Evolutionary conservation across 176 grass and related monocot species (phyloP), one percentile per base, ranked within the genome.

Genomic region (Guadua angustifolia): DNA sequence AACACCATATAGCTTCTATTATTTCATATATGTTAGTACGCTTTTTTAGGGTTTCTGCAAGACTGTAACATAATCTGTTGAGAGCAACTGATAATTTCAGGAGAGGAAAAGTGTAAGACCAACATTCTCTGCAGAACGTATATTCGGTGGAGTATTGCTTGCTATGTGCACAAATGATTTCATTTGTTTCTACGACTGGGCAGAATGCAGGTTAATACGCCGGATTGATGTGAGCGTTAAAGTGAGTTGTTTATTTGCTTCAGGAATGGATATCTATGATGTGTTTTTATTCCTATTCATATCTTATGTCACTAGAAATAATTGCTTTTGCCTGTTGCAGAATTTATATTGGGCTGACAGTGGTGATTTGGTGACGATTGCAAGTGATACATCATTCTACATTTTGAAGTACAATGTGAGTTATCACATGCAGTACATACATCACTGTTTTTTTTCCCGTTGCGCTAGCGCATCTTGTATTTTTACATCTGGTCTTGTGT

Each of bases 121-220:
- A 75, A 50, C 92, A 35, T 94, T 97, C 72, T 97, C 94, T 18
- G 81, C 74, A 50, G 92, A 94, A 39, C 77, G 53, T 52, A 89
- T 97, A 71, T 89, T 67, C 75, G 92, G 92, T 9, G 90, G 94
- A 71, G 69, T 83, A 50, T 83, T 97, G 47, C 75, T 97, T 45
- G 91, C 94, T 81, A 97, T 97, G 89, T 94, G 94, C 78, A 94
- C 94, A 0, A 97, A 94, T 94, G 94, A 94, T 22, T 97, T 97
- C 76, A 94, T 97, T 80, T 97, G 94, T 59, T 97, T 97, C 79
- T 94, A 94, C 84, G 92, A 97, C 64, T 97, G 94, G 94, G 85
- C 80, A 66, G 94, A 94, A 74, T 92, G 94, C 72, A 89, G 89
- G 61, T 72, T 97, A 47, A 94, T 97, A 77, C 94, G 92, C 36